phyloP scores from a whole-genome alignment of 306 rosid genomes.

The Cucurbita maxima region DNA sequence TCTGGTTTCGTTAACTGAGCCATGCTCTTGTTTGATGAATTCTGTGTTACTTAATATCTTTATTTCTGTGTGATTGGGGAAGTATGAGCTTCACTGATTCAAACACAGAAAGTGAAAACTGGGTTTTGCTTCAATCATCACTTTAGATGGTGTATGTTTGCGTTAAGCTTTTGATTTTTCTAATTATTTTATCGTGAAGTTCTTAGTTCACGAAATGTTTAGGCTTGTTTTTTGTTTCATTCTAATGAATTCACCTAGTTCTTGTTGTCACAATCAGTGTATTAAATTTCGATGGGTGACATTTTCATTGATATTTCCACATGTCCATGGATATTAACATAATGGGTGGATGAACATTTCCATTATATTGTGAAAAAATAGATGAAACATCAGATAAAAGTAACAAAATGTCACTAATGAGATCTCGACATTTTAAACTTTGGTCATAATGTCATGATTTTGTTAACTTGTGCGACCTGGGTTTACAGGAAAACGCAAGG shows the following conservation, averaged over 20 bases:
- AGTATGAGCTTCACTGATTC: neutral
- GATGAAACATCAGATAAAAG: too few relatives aligned
- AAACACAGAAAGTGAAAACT: neutral
- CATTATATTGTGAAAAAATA: too few relatives aligned
- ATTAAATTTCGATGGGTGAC: too few relatives aligned
- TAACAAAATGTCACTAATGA: too few relatives aligned
- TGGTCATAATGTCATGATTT: neutral
- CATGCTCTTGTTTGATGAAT: neutral
- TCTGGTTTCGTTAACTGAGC: too few relatives aligned
- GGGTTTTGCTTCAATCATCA: neutral
- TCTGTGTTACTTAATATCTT: neutral
- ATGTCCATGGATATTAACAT: too few relatives aligned
- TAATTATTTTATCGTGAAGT: neutral
- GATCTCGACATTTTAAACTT: too few relatives aligned
- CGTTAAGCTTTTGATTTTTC: neutral
- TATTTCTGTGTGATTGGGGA: neutral
- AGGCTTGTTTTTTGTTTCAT: neutral
- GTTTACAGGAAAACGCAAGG: constrained; percentile 37
- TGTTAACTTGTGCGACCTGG: neutral
- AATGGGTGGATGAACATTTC: too few relatives aligned
- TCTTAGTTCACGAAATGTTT: neutral
- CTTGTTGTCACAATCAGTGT: neutral
- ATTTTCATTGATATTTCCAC: too few relatives aligned
- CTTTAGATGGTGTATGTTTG: neutral
- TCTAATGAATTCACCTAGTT: neutral